Base-by-base conservation (phyloP, 192 early-diverging fungal species). In the Coemansia sp. region DNA sequence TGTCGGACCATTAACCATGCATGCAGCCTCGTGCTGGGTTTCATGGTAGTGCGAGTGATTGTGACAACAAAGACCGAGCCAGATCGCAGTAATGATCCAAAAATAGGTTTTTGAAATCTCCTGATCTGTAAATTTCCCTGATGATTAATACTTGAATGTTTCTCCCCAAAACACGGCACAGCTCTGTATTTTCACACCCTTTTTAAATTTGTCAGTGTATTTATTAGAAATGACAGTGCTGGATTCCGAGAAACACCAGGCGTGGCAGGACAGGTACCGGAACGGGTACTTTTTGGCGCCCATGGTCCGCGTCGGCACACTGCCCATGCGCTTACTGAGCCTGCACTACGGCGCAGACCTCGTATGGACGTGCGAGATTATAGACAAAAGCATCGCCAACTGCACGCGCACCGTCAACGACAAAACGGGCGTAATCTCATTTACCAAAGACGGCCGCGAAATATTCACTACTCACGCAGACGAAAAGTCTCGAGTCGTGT, bases 221-320 rank as follows among this genome's bases (percentile, higher is more conserved):
- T 35, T 35, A 35, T 35, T 35, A 35, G 32, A 35, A 35, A 35
- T 35, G 32, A 35, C 32, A 35, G 25, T 37, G 24, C 21, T 43
- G 41, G 57, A 47, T 1, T 24, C 56, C 17, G 51, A 64, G 15
- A 29, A 11, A 9, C 54, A 21, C 62, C 45, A 45, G 21, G 59
- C 45, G n/a, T 65, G 62, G 65, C 60, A 25, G 51, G 68, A 72
- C 43, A 57, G 69, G 22, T 77, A 87, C 48, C 69, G 81, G 64
- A 69, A 69, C 22, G 73, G 79, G 14, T 65, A 89, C 37, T 91
- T 97, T 35, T 85, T 99, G 45, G 97, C 97, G 7, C 97, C 97
- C 15, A 99, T 99, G 97, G 97, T 96, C 49, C 86, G 97, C 24
- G 79, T 96, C 10, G 94, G 95, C 22, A 92, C 94, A 1, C 78